Conservation (phyloP, 2,329 filamentous ascomycete species). For the Colletotrichum sp. region DNA sequence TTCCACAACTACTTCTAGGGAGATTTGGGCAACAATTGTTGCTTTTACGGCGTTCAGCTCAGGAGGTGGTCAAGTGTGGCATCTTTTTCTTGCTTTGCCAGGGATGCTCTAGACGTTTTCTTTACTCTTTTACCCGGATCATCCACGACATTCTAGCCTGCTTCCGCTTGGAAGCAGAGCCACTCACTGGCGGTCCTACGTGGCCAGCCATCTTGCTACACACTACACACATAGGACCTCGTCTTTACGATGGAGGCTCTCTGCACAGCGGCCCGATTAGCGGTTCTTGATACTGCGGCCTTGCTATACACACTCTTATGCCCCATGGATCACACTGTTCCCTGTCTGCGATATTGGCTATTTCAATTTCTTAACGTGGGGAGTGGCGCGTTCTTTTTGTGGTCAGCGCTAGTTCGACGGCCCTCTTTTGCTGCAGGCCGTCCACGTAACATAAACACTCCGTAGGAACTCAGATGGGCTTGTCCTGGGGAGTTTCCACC, state of each 20-base stretch:
- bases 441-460: conserved; percentile 4
- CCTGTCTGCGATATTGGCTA: neutral
- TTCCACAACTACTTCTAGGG: conserved; percentile 12
- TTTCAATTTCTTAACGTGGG: neutral
- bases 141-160: conserved; percentile 11
- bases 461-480: neutral
- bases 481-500: neutral
- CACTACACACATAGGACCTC: conserved; percentile 1
- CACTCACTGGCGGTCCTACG: neutral
- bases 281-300: conserved; percentile 5
- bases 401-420: neutral
- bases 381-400: neutral
- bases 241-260: conserved; percentile 10
- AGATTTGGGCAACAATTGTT: conserved; percentile 8
- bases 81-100: neutral
- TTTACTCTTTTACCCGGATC: neutral
- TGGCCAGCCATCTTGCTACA: conserved; percentile 13
- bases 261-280: conserved; percentile 5
- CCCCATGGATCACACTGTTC: conserved; percentile 1
- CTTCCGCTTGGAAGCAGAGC: neutral
- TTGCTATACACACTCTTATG: conserved; percentile 19
- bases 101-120: conserved; percentile 18
- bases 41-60: conserved; percentile 21
- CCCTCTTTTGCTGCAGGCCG: neutral
- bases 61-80: conserved; percentile 13